Conservation (phyloP, 2,329 filamentous ascomycete genomes). For the Aureobasidium leucospermi region DNA sequence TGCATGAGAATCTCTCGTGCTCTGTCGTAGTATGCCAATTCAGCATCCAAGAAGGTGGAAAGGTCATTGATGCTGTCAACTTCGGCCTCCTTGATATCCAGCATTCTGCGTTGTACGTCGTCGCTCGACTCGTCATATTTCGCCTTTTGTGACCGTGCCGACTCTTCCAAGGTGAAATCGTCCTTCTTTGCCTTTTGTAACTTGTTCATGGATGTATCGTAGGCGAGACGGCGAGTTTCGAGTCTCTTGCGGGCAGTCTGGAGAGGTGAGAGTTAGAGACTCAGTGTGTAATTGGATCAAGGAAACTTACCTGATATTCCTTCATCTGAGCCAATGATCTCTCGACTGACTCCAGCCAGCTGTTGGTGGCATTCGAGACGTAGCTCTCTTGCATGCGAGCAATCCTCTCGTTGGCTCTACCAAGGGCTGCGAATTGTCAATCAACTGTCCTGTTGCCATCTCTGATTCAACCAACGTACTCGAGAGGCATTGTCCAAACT, state of each 20-base stretch:
- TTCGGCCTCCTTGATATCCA: slow-evolving; percentile 92
- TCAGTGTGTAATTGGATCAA: not conserved
- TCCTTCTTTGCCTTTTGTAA: slow-evolving; percentile 91
- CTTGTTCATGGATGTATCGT: slow-evolving; percentile 82
- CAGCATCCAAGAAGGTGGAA: slow-evolving; percentile 73
- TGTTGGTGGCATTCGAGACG: slow-evolving; percentile 65
- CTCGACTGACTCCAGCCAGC: slow-evolving; percentile 89
- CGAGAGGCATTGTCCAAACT: slow-evolving; percentile 82
- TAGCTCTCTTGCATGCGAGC: slow-evolving; percentile 81
- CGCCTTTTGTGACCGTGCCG: slow-evolving; percentile 80
- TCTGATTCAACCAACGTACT: slow-evolving; percentile 24
- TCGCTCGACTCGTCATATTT: slow-evolving; percentile 96
- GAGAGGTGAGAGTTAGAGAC: not conserved
- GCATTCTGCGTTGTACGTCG: slow-evolving; percentile 85
- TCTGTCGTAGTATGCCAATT: slow-evolving; percentile 85
- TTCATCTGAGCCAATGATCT: slow-evolving; percentile 90
- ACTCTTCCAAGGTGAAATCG: slow-evolving; percentile 88
- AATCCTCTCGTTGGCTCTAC: slow-evolving; percentile 80
- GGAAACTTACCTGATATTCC: slow-evolving; percentile 72
- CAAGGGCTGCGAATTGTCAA: slow-evolving; percentile 50
- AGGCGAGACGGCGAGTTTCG: slow-evolving; percentile 78
- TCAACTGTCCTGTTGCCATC: not conserved
- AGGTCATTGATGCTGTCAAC: slow-evolving; percentile 74
- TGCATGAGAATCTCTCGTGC: slow-evolving; percentile 75
- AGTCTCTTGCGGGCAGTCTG: slow-evolving; percentile 85